A percentile compares a stretch with the other conserved stretches of the same genome.
Conservation (phyloP, 2,329 filamentous ascomycete genomes). For the Botrytis squamosa region DNA sequence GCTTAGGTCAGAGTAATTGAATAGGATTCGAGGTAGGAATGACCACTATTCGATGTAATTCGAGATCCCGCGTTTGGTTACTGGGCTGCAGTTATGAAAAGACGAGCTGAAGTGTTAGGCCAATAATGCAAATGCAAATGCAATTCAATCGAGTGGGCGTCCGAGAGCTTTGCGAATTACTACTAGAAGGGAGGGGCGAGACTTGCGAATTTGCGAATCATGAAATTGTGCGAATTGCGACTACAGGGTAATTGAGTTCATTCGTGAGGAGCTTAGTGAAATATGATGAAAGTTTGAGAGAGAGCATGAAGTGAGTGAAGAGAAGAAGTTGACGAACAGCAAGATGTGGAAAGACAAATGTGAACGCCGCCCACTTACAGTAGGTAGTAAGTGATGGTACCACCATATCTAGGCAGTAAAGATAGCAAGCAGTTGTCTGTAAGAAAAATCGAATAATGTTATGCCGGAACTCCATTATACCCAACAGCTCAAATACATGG, state of each 20-base stretch:
- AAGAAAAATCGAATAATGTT: background rate
- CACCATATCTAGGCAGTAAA: constrained; percentile 11
- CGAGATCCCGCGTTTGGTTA: constrained; percentile 12
- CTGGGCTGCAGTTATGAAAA: constrained; percentile 10
- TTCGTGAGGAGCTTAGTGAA: background rate
- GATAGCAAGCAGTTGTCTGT: background rate
- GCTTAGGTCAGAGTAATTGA: constrained; percentile 19
- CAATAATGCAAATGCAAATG: constrained; percentile 12
- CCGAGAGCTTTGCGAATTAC: background rate
- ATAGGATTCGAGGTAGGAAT: constrained; percentile 3
- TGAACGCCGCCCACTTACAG: constrained; percentile 1
- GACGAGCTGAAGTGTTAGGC: constrained; percentile 3
- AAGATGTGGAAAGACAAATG: constrained; percentile 1
- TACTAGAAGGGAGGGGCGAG: background rate
- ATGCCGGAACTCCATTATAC: background rate
- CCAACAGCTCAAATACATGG: background rate
- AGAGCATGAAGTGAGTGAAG: background rate
- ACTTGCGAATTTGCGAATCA: constrained; percentile 1
- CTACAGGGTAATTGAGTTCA: background rate
- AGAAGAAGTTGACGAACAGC: background rate
- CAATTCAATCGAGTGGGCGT: constrained; percentile 11
- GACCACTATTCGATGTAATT: background rate
- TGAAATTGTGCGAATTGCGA: constrained; percentile 6
- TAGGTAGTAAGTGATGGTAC: background rate
- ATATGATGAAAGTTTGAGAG: constrained; percentile 1